These are phyloP conservation scores for Aechmea fasciata DNA, from an alignment of 176 grass and related monocot genomes.

Conservation along the genomic window DNA sequence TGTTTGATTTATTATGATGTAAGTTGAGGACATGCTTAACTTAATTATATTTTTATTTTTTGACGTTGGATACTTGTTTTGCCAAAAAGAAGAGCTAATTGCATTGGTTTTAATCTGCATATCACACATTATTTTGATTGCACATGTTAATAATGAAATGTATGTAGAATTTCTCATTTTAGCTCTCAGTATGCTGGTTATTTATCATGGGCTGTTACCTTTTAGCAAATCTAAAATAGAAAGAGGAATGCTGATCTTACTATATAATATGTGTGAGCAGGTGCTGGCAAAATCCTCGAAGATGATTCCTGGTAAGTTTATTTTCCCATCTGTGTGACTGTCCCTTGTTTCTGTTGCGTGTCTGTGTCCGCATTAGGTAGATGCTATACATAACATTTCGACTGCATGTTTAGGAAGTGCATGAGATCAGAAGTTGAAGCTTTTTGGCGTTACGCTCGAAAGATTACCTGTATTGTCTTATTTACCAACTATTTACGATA, in stretches of 20 bases:
- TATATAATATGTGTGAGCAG: constrained; percentile 37
- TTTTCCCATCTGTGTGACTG: background rate
- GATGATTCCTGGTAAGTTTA: constrained; percentile 91
- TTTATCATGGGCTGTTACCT: background rate
- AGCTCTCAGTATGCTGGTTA: background rate
- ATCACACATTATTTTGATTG: too few relatives aligned
- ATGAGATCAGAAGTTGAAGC: too few relatives aligned
- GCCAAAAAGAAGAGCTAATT: too few relatives aligned
- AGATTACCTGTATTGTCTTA: too few relatives aligned
- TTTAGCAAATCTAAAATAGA: background rate
- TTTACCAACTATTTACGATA: too few relatives aligned
- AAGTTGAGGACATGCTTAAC: background rate
- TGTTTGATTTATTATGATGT: background rate
- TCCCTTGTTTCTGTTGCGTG: background rate
- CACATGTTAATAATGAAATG: too few relatives aligned
- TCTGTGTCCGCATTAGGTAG: background rate
- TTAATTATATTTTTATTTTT: too few relatives aligned
- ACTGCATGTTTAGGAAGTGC: too few relatives aligned
- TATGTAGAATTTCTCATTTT: too few relatives aligned
- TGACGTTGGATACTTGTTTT: too few relatives aligned
- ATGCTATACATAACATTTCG: background rate
- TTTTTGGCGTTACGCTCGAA: too few relatives aligned
- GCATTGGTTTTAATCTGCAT: too few relatives aligned
- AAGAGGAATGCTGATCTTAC: background rate
- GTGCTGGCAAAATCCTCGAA: constrained; percentile 96